Conservation (phyloP, 352 stramenopile species). For the Phytopythium litorale region DNA sequence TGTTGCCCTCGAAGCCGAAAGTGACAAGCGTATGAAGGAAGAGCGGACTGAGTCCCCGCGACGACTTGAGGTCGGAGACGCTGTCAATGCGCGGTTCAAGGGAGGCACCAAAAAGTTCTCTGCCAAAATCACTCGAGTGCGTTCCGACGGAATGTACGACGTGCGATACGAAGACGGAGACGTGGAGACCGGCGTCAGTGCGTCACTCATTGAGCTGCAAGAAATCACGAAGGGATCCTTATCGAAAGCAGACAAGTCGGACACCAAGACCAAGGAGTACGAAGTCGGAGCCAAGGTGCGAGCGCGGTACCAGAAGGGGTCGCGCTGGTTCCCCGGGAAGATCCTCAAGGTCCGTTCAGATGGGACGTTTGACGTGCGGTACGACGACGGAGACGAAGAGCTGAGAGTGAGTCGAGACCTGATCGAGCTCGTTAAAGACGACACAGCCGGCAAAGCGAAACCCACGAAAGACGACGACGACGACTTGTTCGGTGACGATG, state of each 20-base stretch:
- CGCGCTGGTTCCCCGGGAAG: slow-evolving; percentile 34
- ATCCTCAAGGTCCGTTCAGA: slow-evolving; percentile 39
- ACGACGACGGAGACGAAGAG: slow-evolving; percentile 59
- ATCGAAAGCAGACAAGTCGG: background rate
- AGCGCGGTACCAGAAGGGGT: slow-evolving; percentile 30
- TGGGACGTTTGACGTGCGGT: slow-evolving; percentile 62
- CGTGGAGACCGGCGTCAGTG: slow-evolving; percentile 18
- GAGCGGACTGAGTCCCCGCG: slow-evolving; percentile 5
- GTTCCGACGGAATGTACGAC: slow-evolving; percentile 33
- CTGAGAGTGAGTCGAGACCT: slow-evolving; percentile 19
- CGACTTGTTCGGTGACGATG: slow-evolving; percentile 19
- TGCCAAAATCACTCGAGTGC: slow-evolving; percentile 20
- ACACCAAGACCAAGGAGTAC: slow-evolving; percentile 11
- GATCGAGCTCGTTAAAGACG: slow-evolving; percentile 15
- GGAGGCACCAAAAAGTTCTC: slow-evolving; percentile 10
- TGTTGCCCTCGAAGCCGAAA: slow-evolving; percentile 5
- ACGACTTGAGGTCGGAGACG: slow-evolving; percentile 11
- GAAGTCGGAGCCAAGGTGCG: slow-evolving; percentile 34
- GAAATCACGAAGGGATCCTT: background rate
- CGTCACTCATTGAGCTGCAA: slow-evolving; percentile 7
- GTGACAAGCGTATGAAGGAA: background rate
- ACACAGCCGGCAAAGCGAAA: slow-evolving; percentile 8
- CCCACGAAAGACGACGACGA: slow-evolving; percentile 14
- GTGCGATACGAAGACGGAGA: slow-evolving; percentile 36
- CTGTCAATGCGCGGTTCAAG: slow-evolving; percentile 20